Conservation (phyloP, 1,139 yeast genomes). For the Debaryomyces psychrophilus region DNA sequence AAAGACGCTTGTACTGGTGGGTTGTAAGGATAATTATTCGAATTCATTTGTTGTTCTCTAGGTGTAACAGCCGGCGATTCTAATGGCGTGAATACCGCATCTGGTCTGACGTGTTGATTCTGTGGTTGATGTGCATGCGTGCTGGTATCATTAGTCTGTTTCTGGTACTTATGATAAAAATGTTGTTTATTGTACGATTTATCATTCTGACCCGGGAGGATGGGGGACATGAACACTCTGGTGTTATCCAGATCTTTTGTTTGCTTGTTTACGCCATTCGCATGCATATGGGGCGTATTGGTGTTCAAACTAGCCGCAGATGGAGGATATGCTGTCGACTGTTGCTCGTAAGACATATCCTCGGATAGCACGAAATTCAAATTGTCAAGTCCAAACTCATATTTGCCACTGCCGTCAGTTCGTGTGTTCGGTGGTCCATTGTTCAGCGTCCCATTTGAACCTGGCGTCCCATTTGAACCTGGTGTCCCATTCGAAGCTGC, state of each 20-base stretch:
- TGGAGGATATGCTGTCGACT: constrained; percentile 44
- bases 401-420: constrained; percentile 12
- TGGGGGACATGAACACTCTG: constrained; percentile 37
- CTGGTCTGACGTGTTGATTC: constrained; percentile 44
- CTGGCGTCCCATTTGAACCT: constrained; percentile 8
- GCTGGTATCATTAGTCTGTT: constrained; percentile 11
- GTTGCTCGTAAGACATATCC: constrained; percentile 26
- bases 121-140: constrained; percentile 20
- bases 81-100: constrained; percentile 68
- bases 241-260: constrained; percentile 10
- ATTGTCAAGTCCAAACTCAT: constrained; percentile 32
- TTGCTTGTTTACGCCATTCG: constrained; percentile 22
- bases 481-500: constrained; percentile 12
- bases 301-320: constrained; percentile 21
- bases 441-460: not conserved
- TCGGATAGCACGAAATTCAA: constrained; percentile 34
- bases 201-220: constrained; percentile 49
- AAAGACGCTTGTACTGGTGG: constrained; percentile 40
- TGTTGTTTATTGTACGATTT: constrained; percentile 49
- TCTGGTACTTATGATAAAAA: constrained; percentile 38
- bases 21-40: constrained; percentile 19
- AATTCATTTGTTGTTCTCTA: constrained; percentile 42
- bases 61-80: constrained; percentile 79
- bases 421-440: constrained; percentile 9
- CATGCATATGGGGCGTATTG: constrained; percentile 33